Evolutionary conservation across 768 basidiomycete genomes (phyloP).

Genomic region (Hericium rajendrae): DNA sequence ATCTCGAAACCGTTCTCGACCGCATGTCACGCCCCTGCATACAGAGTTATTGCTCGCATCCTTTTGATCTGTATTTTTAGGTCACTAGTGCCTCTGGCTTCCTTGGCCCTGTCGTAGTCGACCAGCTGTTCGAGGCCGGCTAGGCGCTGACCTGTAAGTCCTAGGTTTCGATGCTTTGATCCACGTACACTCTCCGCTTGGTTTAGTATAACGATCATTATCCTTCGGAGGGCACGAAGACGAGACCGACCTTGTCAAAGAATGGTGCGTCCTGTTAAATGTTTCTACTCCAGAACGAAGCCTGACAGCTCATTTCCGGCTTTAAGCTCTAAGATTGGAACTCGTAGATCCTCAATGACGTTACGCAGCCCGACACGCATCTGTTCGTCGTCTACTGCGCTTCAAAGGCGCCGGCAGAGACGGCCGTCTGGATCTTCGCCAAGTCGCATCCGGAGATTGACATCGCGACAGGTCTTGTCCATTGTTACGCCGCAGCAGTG

Average conservation of each 20-base stretch:
- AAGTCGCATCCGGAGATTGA: neutral
- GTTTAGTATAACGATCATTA: constrained; percentile 1
- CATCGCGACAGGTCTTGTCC: neutral
- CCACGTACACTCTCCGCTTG: constrained; percentile 10
- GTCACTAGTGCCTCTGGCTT: constrained; percentile 39
- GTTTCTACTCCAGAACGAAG: neutral
- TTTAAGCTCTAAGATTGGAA: neutral
- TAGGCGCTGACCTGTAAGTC: constrained; percentile 26
- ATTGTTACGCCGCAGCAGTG: too few species aligned
- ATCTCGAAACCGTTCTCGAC: too few species aligned
- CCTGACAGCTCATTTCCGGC: neutral
- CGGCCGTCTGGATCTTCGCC: neutral
- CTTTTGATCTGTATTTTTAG: constrained; percentile 12
- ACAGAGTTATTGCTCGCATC: too few species aligned
- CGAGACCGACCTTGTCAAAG: neutral
- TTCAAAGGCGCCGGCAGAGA: neutral
- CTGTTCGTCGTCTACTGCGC: neutral
- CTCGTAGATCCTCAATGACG: neutral
- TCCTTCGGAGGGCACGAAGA: neutral
- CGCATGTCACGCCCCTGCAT: too few species aligned
- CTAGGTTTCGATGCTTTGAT: constrained; percentile 13
- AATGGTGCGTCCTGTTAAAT: neutral
- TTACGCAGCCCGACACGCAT: neutral
- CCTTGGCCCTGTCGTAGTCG: constrained; percentile 17
- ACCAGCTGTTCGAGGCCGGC: constrained; percentile 33